Percentiles rank a stretch among this genome's conserved stretches.
These are phyloP conservation scores for Incumbomyces lentus DNA, from an alignment of 2,329 filamentous ascomycete genomes.

Conservation along the genomic window DNA sequence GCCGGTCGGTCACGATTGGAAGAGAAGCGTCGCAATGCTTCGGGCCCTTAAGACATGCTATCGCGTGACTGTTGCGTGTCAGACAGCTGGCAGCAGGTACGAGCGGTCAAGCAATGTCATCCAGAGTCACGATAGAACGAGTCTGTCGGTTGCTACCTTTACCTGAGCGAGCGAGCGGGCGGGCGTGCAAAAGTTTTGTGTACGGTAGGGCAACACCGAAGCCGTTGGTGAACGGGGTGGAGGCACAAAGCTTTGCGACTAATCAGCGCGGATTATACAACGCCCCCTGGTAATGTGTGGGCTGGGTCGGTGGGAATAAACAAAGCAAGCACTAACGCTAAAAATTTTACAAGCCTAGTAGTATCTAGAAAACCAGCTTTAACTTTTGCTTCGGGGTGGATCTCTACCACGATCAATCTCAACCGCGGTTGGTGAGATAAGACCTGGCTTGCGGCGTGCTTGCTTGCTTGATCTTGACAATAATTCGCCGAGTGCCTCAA, in stretches of 20 bases:
- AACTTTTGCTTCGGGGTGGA: not conserved
- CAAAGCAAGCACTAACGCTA: not conserved
- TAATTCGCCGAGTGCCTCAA: not conserved
- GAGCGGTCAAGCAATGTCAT: not conserved
- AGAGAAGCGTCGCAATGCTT: constrained; percentile 4
- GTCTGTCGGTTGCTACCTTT: not conserved
- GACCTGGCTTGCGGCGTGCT: not conserved
- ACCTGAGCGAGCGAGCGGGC: too few relatives aligned
- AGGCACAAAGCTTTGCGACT: not conserved
- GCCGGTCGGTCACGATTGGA: constrained; percentile 6
- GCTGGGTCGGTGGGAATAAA: not conserved
- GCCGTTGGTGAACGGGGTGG: not conserved
- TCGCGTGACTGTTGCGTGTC: not conserved
- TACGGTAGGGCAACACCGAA: not conserved
- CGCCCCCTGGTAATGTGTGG: not conserved
- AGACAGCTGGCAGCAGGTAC: not conserved
- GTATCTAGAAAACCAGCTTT: too few relatives aligned
- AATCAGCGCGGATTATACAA: not conserved
- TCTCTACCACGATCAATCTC: not conserved
- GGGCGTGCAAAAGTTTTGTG: not conserved
- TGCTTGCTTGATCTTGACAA: too few relatives aligned
- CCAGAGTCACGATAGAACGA: not conserved
- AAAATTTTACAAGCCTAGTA: not conserved
- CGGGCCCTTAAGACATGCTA: constrained; percentile 2
- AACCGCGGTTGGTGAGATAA: constrained; percentile 1